phyloP scores from a whole-genome alignment of 768 basidiomycete species.

The Leccinum ochraceum region DNA sequence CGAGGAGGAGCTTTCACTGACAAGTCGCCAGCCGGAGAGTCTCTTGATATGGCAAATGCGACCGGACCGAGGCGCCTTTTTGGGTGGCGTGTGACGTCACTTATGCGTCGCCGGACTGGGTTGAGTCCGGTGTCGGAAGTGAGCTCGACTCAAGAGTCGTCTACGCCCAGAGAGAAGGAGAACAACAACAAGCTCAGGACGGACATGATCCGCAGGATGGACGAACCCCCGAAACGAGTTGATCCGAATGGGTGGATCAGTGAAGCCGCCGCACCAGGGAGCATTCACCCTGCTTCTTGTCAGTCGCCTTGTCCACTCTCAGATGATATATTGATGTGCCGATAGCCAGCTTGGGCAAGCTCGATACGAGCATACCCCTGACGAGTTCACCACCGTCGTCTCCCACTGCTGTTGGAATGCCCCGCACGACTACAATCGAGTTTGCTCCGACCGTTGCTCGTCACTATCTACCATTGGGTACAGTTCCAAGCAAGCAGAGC shows the following conservation, averaged over 20 bases:
- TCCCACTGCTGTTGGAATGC: conserved; percentile 25
- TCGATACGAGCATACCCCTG: conserved; percentile 5
- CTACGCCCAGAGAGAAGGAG: conserved; percentile 19
- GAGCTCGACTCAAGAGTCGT: conserved; percentile 12
- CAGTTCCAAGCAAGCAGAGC: conserved; percentile 31
- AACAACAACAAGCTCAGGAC: conserved; percentile 42
- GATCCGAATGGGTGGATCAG: conserved; percentile 76
- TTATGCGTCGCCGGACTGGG: conserved; percentile 34
- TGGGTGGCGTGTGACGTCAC: conserved; percentile 32
- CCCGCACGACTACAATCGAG: conserved; percentile 50
- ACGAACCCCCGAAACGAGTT: conserved; percentile 64
- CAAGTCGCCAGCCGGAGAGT: conserved; percentile 21
- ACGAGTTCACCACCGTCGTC: conserved; percentile 5
- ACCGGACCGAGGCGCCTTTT: conserved; percentile 20
- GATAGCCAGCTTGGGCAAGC: neutral
- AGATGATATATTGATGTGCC: neutral
- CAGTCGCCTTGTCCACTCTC: conserved; percentile 1
- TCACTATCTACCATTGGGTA: conserved; percentile 25
- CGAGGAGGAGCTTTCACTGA: conserved; percentile 15
- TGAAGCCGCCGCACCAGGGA: conserved; percentile 37
- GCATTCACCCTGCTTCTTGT: conserved; percentile 7
- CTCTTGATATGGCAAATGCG: conserved; percentile 23
- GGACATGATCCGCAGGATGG: conserved; percentile 79
- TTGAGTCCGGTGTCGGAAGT: conserved; percentile 30
- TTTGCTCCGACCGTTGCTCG: conserved; percentile 44